phyloP scores from a whole-genome alignment of 129 eudicot species.

The Apium graveolens region DNA sequence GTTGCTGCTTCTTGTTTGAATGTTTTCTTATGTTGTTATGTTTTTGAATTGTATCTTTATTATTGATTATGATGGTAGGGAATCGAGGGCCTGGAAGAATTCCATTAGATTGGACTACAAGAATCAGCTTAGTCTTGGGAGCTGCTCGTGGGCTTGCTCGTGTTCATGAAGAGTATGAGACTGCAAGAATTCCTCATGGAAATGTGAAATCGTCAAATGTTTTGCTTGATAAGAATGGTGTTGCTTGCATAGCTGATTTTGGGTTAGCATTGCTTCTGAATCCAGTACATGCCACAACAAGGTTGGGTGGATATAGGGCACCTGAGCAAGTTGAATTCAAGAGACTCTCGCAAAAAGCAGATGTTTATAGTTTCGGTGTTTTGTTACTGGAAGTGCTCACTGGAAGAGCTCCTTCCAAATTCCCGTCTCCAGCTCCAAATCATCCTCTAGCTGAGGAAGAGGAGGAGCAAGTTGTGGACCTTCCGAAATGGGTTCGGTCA shows the following conservation, averaged over 20 bases:
- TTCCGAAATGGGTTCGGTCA: slow-evolving; percentile 91
- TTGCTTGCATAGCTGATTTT: slow-evolving; percentile 86
- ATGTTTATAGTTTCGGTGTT: slow-evolving; percentile 88
- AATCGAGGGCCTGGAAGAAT: slow-evolving; percentile 91
- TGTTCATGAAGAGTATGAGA: slow-evolving; percentile 61
- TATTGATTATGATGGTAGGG: slow-evolving; percentile 32
- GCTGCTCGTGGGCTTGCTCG: slow-evolving; percentile 92
- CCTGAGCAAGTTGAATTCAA: slow-evolving; percentile 85
- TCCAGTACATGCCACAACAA: slow-evolving; percentile 81
- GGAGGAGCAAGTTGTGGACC: slow-evolving; percentile 45
- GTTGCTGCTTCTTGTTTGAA: background rate
- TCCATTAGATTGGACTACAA: slow-evolving; percentile 94
- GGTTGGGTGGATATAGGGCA: slow-evolving; percentile 86
- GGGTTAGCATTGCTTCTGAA: slow-evolving; percentile 73
- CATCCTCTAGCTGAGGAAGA: slow-evolving; percentile 37
- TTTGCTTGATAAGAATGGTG: slow-evolving; percentile 79
- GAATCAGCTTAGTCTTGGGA: slow-evolving; percentile 81
- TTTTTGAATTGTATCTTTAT: background rate
- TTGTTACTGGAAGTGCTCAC: slow-evolving; percentile 73
- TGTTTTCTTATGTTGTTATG: background rate
- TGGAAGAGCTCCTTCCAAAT: slow-evolving; percentile 55
- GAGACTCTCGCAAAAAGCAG: slow-evolving; percentile 78
- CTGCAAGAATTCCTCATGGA: slow-evolving; percentile 89
- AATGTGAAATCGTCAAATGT: slow-evolving; percentile 79
- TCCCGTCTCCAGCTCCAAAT: slow-evolving; percentile 52